Base-by-base conservation (phyloP, 257 asterid species). In the Solanum ahanhuiri region DNA sequence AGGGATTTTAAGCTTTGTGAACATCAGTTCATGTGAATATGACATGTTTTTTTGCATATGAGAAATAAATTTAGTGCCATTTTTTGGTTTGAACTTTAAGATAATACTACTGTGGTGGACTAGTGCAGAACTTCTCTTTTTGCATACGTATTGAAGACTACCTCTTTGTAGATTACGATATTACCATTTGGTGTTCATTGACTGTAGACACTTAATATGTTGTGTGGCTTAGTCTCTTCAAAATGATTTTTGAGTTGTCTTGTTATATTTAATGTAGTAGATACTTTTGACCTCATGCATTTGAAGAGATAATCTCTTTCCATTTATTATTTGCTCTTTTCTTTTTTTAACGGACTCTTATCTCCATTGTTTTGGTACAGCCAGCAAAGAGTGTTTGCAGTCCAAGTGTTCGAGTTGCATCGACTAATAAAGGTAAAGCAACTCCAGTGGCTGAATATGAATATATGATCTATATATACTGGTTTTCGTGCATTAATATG, bases 321-420 rank as follows among this genome's bases (percentile, higher is more conserved):
- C 34, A 15, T 43, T 43, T 43, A 14, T 77, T 23, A 12, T 75
- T 37, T 75, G 51, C n/a, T 77, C 8, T 77, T 23, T 25, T 6
- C 51, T 12, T 41, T 75, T 64, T 37, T 73, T 9, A 2, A 3
- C 35, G 43, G 63, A 77, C 23, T 1, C 83, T 25, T 25, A 35
- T 72, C 60, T 14, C 39, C 63, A 23, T 43, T 77, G 23, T 25
- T 15, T 33, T 43, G 64, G 64, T 43, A 60, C 88, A 86, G 88
- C 71, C 88, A 86, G 82, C 88, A 86, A 86, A 57, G 85, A 77
- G 63, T 77, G 63, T 86, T 86, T 86, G 88, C 88, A 28, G 22
- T 86, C 82, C 88, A 86, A 86, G 88, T 86, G 70, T 86, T 86
- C 7, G 88, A 86, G 88, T 41, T 86, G 88, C 88, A 86, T 86